Evolutionary conservation across 2,329 filamentous ascomycete species (phyloP).

Genomic region (Talaromyces rugulosus): DNA sequence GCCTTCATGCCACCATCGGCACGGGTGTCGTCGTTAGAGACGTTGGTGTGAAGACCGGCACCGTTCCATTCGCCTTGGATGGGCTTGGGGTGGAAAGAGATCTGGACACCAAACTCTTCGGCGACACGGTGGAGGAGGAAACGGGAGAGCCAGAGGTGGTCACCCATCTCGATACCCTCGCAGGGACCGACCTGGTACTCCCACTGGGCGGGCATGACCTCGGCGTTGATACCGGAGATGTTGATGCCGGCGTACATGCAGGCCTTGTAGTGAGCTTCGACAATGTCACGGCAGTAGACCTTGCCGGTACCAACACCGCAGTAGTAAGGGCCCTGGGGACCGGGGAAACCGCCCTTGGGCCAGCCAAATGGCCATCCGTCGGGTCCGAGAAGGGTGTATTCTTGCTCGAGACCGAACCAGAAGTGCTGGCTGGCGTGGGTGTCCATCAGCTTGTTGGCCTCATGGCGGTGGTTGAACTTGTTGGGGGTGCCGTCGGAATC

Average conservation of each 20-base stretch:
- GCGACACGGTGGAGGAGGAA: slow-evolving; percentile 87
- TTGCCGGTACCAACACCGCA: slow-evolving; percentile 96
- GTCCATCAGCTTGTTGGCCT: slow-evolving; percentile 85
- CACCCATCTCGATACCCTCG: slow-evolving; percentile 83
- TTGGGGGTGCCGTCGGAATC: slow-evolving; percentile 91
- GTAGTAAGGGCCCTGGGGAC: slow-evolving; percentile 93
- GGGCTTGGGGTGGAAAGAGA: slow-evolving; percentile 93
- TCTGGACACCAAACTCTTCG: slow-evolving; percentile 94
- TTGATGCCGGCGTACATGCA: slow-evolving; percentile 85
- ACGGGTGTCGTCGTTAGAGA: slow-evolving; percentile 85
- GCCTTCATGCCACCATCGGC: slow-evolving; percentile 89
- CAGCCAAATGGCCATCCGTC: slow-evolving; percentile 89
- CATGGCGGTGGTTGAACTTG: slow-evolving; percentile 97
- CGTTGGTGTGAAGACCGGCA: slow-evolving; percentile 89
- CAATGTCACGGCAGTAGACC: slow-evolving; percentile 96
- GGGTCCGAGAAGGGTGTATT: slow-evolving; percentile 89
- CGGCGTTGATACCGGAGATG: slow-evolving; percentile 97
- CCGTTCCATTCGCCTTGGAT: slow-evolving; percentile 97
- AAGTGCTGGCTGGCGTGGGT: slow-evolving; percentile 75
- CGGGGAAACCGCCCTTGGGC: slow-evolving; percentile 82
- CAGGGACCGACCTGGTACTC: slow-evolving; percentile 96
- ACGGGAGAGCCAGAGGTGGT: slow-evolving; percentile 91
- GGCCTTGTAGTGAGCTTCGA: slow-evolving; percentile 89
- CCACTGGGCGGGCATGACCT: slow-evolving; percentile 98
- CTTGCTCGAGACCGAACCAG: slow-evolving; percentile 98